Percentiles rank a stretch among this genome's conserved stretches.
Conservation (phyloP, 768 basidiomycete genomes). For the Stropharia rugosoannulata region DNA sequence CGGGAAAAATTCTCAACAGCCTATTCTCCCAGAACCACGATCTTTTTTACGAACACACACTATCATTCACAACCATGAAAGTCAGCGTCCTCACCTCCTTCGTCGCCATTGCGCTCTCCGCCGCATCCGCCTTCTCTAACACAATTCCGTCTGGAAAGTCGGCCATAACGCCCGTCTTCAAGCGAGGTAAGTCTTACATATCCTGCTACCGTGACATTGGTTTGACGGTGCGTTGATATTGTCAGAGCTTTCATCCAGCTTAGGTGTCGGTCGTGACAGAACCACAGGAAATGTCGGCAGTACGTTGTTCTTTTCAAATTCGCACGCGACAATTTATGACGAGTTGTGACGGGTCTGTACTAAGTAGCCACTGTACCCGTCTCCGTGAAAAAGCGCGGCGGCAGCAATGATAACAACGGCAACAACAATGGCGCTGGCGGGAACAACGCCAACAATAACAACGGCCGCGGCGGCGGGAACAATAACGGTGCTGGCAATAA, state of each 20-base stretch:
- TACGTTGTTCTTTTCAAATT: no score
- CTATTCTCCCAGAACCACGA: constrained; percentile 4
- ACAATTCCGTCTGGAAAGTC: constrained; percentile 9
- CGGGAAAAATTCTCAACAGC: not conserved
- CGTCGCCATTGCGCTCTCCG: constrained; percentile 12
- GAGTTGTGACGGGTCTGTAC: not conserved
- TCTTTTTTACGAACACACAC: constrained; percentile 11
- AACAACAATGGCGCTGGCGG: not conserved
- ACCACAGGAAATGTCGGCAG: not conserved
- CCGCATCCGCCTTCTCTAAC: constrained; percentile 5
- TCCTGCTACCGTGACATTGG: not conserved
- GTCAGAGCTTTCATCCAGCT: no score
- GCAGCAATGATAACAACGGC: not conserved
- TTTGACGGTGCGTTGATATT: no score
- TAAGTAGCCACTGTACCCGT: not conserved
- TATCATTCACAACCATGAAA: constrained; percentile 15
- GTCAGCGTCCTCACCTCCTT: constrained; percentile 10
- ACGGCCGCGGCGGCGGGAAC: not conserved
- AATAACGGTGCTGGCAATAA: not conserved
- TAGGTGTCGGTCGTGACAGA: no score
- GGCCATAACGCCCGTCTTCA: not conserved
- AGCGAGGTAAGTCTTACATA: not conserved
- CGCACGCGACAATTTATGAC: not conserved
- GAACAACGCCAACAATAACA: not conserved
- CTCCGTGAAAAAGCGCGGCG: not conserved